Percentiles rank a stretch among this genome's conserved stretches.
Evolutionary conservation across 352 stramenopile species (phyloP).

Genomic region (Phytophthora cryptogea): DNA sequence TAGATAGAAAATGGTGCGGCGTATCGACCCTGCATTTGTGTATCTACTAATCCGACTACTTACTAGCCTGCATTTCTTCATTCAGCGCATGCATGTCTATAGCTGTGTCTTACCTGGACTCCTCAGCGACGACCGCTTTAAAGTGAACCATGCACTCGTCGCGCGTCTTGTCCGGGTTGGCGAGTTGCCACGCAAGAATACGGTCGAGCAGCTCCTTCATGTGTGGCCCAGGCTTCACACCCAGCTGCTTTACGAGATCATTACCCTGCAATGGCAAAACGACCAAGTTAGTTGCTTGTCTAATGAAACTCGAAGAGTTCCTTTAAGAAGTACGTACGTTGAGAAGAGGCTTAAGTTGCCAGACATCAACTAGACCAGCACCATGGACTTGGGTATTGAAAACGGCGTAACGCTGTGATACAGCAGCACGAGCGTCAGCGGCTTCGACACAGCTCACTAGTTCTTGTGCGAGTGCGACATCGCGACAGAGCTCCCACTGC

Average conservation of each 20-base stretch:
- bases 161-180: conserved; percentile 50
- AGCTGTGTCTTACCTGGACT: conserved; percentile 9
- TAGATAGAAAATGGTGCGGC: conserved; percentile 37
- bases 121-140: conserved; percentile 17
- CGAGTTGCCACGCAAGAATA: conserved; percentile 67
- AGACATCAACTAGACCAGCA: conserved; percentile 47
- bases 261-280: conserved; percentile 51
- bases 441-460: conserved; percentile 31
- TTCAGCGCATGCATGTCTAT: conserved; percentile 15
- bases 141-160: conserved; percentile 65
- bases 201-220: conserved; percentile 65
- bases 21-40: conserved; percentile 13
- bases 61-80: conserved; percentile 3
- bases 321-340: conserved; percentile 49
- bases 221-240: conserved; percentile 56
- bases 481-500: conserved; percentile 62
- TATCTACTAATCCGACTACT: conserved; percentile 33
- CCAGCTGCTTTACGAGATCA: conserved; percentile 65
- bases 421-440: conserved; percentile 14
- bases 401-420: conserved; percentile 40
- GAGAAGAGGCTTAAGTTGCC: conserved; percentile 69
- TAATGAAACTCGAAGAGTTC: neutral
- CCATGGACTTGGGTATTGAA: conserved; percentile 39
- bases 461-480: conserved; percentile 60
- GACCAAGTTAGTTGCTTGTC: conserved; percentile 8